Percentiles rank a stretch among this genome's conserved stretches.
These are phyloP conservation scores for Russula dissimulans DNA, from an alignment of 768 basidiomycete genomes.

Conservation along the genomic window DNA sequence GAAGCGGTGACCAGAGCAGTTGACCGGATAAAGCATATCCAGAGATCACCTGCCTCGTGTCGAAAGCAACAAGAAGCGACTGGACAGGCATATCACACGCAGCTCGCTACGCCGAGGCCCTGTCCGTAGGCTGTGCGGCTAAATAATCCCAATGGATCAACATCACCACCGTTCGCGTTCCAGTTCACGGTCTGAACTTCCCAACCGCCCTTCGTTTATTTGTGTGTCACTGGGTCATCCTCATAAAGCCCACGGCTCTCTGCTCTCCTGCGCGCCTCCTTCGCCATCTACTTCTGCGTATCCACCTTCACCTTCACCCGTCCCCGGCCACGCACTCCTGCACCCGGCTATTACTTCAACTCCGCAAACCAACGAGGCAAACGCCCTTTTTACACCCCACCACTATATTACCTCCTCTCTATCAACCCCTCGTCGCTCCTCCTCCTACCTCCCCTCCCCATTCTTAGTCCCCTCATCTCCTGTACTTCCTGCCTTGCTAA, in stretches of 20 bases:
- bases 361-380: slow-evolving; percentile 18
- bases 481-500: slow-evolving; percentile 28
- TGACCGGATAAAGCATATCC: not conserved
- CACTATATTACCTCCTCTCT: slow-evolving; percentile 13
- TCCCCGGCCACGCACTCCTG: not conserved
- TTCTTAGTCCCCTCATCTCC: slow-evolving; percentile 19
- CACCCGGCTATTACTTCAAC: slow-evolving; percentile 11
- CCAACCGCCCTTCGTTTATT: not conserved
- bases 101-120: slow-evolving; percentile 5
- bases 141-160: slow-evolving; percentile 12
- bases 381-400: slow-evolving; percentile 10
- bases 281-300: slow-evolving; percentile 1
- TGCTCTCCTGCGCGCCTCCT: not conserved
- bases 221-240: not conserved
- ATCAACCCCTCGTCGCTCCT: slow-evolving; percentile 7
- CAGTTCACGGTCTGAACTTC: slow-evolving; percentile 16
- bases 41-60: slow-evolving; percentile 14
- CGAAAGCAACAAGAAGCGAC: not conserved
- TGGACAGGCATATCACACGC: slow-evolving; percentile 15
- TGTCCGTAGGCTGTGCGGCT: slow-evolving; percentile 10
- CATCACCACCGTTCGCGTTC: slow-evolving; percentile 11
- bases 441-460: slow-evolving; percentile 2
- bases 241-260: slow-evolving; percentile 11
- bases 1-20: not conserved
- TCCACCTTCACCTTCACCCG: slow-evolving; percentile 1